A percentile compares a stretch with the other conserved stretches of the same genome.
phyloP scores from a whole-genome alignment of 2,329 filamentous ascomycete genomes.

The Chlorencoelia australis region DNA sequence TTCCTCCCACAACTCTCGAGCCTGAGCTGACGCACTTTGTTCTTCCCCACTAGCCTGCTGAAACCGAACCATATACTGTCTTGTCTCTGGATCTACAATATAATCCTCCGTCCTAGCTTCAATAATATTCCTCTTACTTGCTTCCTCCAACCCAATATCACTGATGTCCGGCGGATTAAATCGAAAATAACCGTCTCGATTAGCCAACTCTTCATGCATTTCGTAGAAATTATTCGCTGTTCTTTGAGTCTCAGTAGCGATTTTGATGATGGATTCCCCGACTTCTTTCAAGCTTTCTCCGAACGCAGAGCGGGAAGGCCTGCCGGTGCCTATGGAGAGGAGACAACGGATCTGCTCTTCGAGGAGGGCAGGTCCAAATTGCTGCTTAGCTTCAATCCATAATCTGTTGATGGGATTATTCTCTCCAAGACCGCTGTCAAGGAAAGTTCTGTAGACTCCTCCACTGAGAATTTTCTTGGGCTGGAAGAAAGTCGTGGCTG shows the following conservation, averaged over 20 bases:
- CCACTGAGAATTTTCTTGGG: background rate
- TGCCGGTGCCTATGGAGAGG: conserved; percentile 33
- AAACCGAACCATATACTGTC: background rate
- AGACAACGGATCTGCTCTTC: conserved; percentile 28
- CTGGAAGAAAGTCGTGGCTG: background rate
- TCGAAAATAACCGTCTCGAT: background rate
- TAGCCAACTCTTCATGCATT: background rate
- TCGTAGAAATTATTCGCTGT: conserved; percentile 1
- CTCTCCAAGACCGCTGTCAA: background rate
- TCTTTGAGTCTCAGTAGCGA: background rate
- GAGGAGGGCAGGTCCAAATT: conserved; percentile 26
- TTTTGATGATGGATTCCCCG: conserved; percentile 12
- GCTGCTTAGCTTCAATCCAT: conserved; percentile 9
- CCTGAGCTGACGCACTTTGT: background rate
- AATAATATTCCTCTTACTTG: conserved; percentile 25
- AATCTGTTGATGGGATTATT: conserved; percentile 1
- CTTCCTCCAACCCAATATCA: conserved; percentile 1
- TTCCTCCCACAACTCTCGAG: background rate
- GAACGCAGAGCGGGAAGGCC: conserved; percentile 24
- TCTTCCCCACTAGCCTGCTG: background rate
- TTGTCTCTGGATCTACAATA: background rate
- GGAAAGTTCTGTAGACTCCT: background rate
- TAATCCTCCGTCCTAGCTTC: conserved; percentile 6
- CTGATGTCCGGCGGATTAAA: background rate
- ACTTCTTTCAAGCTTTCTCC: conserved; percentile 23